These are phyloP conservation scores for Fraxinus dipetala DNA, from an alignment of 305 asterid genomes.

Conservation along the genomic window DNA sequence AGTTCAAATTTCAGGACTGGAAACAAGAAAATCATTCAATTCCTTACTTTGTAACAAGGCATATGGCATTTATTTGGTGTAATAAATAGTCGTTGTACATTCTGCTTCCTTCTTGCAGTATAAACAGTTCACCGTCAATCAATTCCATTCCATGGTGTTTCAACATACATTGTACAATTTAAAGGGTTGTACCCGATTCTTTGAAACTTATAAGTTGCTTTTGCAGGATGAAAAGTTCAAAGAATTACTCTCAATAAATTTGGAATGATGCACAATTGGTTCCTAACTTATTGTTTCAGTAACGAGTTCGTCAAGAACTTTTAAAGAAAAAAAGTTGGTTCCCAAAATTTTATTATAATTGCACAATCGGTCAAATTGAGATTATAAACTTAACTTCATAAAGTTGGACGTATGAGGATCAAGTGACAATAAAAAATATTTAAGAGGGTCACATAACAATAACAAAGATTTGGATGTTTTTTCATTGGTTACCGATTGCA, in stretches of 20 bases:
- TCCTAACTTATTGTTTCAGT: neutral
- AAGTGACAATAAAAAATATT: neutral
- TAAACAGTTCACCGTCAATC: neutral
- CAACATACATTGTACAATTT: no score
- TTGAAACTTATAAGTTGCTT: neutral
- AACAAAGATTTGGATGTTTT: no score
- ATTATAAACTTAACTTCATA: neutral
- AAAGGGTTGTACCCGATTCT: neutral
- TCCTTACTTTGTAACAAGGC: neutral
- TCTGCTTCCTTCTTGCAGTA: slow-evolving; percentile 1
- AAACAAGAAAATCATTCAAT: neutral
- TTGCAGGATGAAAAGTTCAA: neutral
- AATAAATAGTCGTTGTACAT: neutral
- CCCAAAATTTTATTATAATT: neutral
- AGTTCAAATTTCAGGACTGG: neutral
- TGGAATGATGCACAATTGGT: neutral
- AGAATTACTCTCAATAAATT: neutral
- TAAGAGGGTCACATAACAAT: neutral
- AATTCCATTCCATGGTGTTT: no score
- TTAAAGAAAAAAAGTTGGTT: neutral
- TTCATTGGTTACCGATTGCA: no score
- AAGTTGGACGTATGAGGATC: neutral
- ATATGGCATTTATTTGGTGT: slow-evolving; percentile 3
- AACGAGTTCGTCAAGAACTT: neutral
- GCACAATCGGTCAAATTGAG: neutral